Percentiles rank a stretch among this genome's conserved stretches.
Conservation (phyloP, 2,329 filamentous ascomycete genomes). For the Trichoderma koningii region DNA sequence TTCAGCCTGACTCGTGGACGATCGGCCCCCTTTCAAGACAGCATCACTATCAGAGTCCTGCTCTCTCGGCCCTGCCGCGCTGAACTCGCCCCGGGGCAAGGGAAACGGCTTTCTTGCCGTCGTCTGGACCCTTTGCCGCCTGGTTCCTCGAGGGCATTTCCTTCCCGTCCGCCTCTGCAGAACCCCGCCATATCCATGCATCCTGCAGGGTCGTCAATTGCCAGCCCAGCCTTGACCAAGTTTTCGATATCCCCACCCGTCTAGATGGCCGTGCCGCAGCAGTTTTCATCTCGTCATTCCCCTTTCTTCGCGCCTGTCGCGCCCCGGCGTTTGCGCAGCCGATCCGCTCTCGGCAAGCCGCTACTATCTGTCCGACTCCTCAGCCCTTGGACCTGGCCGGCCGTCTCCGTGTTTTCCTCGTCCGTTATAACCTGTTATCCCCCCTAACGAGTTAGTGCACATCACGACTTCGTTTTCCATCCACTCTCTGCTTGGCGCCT, state of each 20-base stretch:
- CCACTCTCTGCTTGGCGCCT: conserved; percentile 35
- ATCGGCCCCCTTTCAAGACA: conserved; percentile 7
- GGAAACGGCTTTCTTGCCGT: neutral
- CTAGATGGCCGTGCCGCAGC: conserved; percentile 35
- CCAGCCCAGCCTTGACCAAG: conserved; percentile 24
- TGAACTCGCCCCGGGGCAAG: neutral
- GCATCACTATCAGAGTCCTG: neutral
- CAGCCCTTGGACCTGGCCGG: conserved; percentile 31
- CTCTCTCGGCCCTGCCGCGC: neutral
- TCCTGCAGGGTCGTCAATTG: conserved; percentile 12
- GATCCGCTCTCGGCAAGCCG: conserved; percentile 38
- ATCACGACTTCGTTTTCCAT: conserved; percentile 25
- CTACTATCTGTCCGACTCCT: conserved; percentile 27
- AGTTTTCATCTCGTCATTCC: conserved; percentile 39
- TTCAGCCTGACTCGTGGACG: neutral
- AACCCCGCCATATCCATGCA: conserved; percentile 22
- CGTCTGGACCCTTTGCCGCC: conserved; percentile 4
- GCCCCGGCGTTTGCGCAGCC: conserved; percentile 24
- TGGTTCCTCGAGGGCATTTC: neutral
- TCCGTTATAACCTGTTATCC: conserved; percentile 27
- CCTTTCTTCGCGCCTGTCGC: conserved; percentile 30
- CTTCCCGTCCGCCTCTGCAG: neutral
- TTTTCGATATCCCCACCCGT: conserved; percentile 33
- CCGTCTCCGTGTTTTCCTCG: conserved; percentile 39
- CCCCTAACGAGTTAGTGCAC: conserved; percentile 25